Base-by-base conservation (phyloP, 2,329 filamentous ascomycete genomes). In the Trichoderma harzianum region DNA sequence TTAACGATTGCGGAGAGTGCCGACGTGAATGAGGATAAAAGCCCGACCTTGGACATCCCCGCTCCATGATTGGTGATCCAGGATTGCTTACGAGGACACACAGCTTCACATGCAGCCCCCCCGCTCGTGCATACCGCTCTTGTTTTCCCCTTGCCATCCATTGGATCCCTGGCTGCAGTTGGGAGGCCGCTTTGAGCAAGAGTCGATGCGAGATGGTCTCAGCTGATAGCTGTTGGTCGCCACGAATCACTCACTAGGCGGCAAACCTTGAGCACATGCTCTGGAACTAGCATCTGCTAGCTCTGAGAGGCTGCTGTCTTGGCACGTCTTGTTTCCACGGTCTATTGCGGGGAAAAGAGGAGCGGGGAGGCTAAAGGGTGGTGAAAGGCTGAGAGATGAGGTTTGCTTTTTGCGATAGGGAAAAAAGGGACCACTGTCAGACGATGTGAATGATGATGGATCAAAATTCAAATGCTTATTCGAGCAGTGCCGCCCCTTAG, bases 221-320 rank as follows among this genome's bases (percentile, higher is more conserved):
- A 61, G 58, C 32, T 61, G 58, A 61, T 60, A 36, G 30, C 32
- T 24, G 47, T 53, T 53, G 47, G 47, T 53, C 21, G 47, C 47
- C 47, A 53, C 47, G 47, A 53, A 53, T 24, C 47, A 53, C 57
- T 61, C 32, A 26, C 58, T 39, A 26, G 32, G 26, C n/a, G 30
- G 43, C 43, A 65, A 28, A 64, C 62, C n/a, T 64, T 64, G 39
- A 51, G 39, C 62, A 64, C 62, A 64, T 64, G 62, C 63, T 66
- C 47, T n/a, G 30, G 21, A 30, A 36, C 43, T 66, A 66, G 47
- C 47, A 53, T 55, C 21, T 55, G 63, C 63, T 66, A 66, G 63
- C 30, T 66, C 63, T 55, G 63, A 66, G 63, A 66, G 43, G 43
- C 63, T 66, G 47, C 21, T 55, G 30, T 30, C 47, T 66, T 66